These are phyloP conservation scores for Blastomyces silverae DNA, from an alignment of 2,329 filamentous ascomycete genomes.

Conservation along the genomic window DNA sequence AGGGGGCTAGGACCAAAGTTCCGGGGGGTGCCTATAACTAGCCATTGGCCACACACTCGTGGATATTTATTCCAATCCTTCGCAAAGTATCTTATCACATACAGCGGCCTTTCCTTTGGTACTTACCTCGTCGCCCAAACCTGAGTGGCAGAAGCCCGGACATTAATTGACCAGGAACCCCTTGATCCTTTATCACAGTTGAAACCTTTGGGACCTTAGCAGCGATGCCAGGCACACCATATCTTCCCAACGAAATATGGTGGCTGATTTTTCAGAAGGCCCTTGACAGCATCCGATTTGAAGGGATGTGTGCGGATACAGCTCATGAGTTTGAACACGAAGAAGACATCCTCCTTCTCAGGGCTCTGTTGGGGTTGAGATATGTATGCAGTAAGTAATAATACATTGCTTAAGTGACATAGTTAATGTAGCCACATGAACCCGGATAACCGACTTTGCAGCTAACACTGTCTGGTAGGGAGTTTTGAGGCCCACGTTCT, in stretches of 20 bases:
- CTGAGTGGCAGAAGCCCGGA: neutral
- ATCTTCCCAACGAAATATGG: conserved; percentile 7
- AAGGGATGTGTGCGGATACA: neutral
- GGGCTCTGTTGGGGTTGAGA: neutral
- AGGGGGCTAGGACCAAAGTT: neutral
- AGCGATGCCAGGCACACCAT: neutral
- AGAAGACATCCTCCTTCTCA: neutral
- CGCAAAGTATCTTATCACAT: no score
- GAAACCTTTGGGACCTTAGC: neutral
- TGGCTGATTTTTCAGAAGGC: neutral
- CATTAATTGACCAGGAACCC: neutral
- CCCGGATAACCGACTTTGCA: neutral
- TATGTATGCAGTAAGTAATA: conserved; percentile 3
- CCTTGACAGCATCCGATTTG: conserved; percentile 4
- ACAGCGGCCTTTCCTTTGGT: neutral
- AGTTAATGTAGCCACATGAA: neutral
- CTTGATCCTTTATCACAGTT: neutral
- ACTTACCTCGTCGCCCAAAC: neutral
- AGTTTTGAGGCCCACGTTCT: conserved; percentile 4
- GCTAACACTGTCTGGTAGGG: neutral
- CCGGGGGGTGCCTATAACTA: no score
- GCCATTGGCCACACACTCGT: neutral
- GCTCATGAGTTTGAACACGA: conserved; percentile 1
- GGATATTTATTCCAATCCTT: neutral
- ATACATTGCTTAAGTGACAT: neutral